A percentile compares a stretch with the other conserved stretches of the same genome.
phyloP scores from a whole-genome alignment of 129 eudicot genomes.

The Flaveria robusta region DNA sequence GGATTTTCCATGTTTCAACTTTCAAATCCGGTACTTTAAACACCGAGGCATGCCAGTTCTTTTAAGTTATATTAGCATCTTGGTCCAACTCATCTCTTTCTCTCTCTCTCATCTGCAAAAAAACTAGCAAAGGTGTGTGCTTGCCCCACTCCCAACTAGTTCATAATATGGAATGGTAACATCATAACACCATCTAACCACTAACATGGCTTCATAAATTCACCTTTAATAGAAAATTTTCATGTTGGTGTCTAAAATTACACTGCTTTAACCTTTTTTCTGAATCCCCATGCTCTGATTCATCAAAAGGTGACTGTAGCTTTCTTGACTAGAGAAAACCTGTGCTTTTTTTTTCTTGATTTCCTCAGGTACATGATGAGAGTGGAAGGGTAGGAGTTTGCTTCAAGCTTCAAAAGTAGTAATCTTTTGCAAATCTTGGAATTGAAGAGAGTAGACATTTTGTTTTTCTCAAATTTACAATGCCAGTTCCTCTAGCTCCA shows the following conservation, averaged over 20 bases:
- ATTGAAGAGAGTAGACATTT: slow-evolving; percentile 21
- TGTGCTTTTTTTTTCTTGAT: slow-evolving; percentile 17
- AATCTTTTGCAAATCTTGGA: slow-evolving; percentile 41
- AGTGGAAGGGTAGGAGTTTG: slow-evolving; percentile 23
- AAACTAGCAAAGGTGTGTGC: slow-evolving; percentile 53
- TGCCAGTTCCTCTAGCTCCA: slow-evolving; percentile 95
- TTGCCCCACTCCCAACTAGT: slow-evolving; percentile 56
- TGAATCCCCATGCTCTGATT: slow-evolving; percentile 32
- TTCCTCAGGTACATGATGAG: slow-evolving; percentile 41
- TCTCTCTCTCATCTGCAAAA: slow-evolving; percentile 44
- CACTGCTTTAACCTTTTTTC: slow-evolving; percentile 12
- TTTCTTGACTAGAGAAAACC: slow-evolving; percentile 21
- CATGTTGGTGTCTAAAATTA: slow-evolving; percentile 31
- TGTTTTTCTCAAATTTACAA: slow-evolving; percentile 37
- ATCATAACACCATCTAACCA: slow-evolving; percentile 32
- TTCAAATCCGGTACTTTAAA: neutral
- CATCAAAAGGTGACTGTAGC: slow-evolving; percentile 33
- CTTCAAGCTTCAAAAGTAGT: slow-evolving; percentile 35
- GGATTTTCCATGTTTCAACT: neutral
- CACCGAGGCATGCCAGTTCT: slow-evolving; percentile 21
- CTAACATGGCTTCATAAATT: slow-evolving; percentile 29
- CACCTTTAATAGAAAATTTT: slow-evolving; percentile 31
- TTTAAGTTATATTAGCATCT: slow-evolving; percentile 18
- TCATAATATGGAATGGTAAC: slow-evolving; percentile 40
- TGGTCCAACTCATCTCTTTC: slow-evolving; percentile 41